Evolutionary conservation across 2,329 filamentous ascomycete species (phyloP).

Genomic region (Nemania serpens): DNA sequence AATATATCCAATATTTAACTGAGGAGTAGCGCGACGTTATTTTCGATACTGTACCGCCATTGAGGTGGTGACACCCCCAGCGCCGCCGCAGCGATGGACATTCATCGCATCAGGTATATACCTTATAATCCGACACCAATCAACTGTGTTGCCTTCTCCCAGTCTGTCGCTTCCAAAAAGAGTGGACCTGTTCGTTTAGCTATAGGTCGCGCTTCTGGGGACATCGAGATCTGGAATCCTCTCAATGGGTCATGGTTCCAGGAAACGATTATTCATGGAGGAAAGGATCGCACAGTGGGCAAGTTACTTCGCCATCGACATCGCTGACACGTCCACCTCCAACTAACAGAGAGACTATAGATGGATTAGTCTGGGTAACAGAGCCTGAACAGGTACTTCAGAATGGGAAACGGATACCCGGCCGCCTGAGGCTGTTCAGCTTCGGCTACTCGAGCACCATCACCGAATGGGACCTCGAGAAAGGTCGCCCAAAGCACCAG

Average conservation of each 20-base stretch:
- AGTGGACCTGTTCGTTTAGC: conserved; percentile 75
- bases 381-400: conserved; percentile 75
- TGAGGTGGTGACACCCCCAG: conserved; percentile 4
- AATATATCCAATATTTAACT: neutral
- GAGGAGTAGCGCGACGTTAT: neutral
- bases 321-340: neutral
- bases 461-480: conserved; percentile 92
- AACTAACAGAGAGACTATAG: conserved; percentile 62
- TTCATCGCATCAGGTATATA: conserved; percentile 96
- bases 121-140: conserved; percentile 90
- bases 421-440: conserved; percentile 87
- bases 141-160: conserved; percentile 92
- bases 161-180: conserved; percentile 60
- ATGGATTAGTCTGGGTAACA: conserved; percentile 89
- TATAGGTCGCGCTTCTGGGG: conserved; percentile 89
- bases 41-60: conserved; percentile 6
- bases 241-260: conserved; percentile 83
- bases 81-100: conserved; percentile 69
- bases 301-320: conserved; percentile 8
- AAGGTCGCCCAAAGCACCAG: conserved; percentile 76
- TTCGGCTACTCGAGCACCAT: conserved; percentile 92
- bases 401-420: conserved; percentile 65
- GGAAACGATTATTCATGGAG: conserved; percentile 82
- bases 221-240: conserved; percentile 98
- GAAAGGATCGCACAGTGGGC: conserved; percentile 64